Percentiles rank a stretch among this genome's conserved stretches.
Conservation (phyloP, 441 rosid species). For the Euphorbia celastroides region DNA sequence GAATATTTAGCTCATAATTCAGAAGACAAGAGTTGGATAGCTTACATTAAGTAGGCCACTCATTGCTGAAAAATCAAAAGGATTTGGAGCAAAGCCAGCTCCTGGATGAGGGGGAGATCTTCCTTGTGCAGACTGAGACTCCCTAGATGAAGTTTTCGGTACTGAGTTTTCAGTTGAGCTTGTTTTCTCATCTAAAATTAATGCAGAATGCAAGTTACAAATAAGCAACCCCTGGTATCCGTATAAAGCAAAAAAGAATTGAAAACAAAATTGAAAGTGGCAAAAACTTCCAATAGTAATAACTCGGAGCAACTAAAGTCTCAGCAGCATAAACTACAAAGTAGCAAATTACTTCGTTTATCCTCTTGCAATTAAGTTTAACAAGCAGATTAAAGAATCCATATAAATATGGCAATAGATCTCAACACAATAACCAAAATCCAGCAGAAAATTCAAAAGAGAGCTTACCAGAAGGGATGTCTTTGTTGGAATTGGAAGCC, state of each 20-base stretch:
- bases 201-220: background rate
- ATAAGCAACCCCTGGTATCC: background rate
- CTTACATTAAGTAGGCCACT: conserved; percentile 75
- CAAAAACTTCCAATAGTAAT: background rate
- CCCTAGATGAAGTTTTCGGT: conserved; percentile 36
- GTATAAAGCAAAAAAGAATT: background rate
- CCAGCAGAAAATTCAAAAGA: background rate
- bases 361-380: background rate
- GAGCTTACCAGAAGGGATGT: conserved; percentile 44
- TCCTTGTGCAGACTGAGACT: conserved; percentile 33
- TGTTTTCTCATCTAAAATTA: conserved; percentile 40
- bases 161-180: conserved; percentile 27
- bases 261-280: background rate
- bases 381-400: background rate
- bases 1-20: background rate
- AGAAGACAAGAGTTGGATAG: background rate
- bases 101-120: conserved; percentile 34
- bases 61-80: conserved; percentile 93
- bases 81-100: conserved; percentile 41
- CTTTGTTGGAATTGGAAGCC: conserved; percentile 61
- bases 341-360: background rate
- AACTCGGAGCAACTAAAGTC: background rate
- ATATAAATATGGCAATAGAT: background rate
- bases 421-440: background rate
- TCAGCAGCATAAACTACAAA: background rate